Percentiles rank a stretch among this genome's conserved stretches.
Evolutionary conservation across 768 basidiomycete species (phyloP).

Genomic region (Saitozyma sp.): DNA sequence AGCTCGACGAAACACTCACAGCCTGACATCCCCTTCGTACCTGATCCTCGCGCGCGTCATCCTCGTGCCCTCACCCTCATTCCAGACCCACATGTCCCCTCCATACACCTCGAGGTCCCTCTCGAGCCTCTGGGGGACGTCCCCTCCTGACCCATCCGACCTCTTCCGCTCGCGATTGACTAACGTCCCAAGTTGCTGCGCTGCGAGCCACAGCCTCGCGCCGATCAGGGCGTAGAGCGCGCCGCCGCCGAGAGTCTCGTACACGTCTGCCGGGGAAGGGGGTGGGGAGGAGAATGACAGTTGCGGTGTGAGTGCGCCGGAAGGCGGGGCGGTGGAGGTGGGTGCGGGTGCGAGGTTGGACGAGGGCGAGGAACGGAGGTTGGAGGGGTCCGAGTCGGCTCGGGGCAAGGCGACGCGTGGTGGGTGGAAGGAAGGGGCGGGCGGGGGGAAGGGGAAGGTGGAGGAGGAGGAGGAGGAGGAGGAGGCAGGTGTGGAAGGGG

Average conservation of each 20-base stretch:
- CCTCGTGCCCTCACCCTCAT: constrained; percentile 20
- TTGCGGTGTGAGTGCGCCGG: constrained; percentile 18
- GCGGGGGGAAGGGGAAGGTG: neutral
- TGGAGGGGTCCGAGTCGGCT: neutral
- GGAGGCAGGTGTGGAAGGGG: neutral
- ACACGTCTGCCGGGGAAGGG: constrained; percentile 1
- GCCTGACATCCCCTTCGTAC: constrained; percentile 37
- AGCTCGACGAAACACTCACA: constrained; percentile 25
- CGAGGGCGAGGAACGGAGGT: neutral
- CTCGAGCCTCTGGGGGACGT: constrained; percentile 25
- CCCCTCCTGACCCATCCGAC: neutral
- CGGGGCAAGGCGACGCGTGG: no score
- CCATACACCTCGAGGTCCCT: constrained; percentile 20
- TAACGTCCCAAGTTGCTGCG: constrained; percentile 20
- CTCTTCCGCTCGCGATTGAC: constrained; percentile 22
- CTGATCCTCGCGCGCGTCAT: constrained; percentile 38
- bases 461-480: constrained; percentile 4
- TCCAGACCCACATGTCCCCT: constrained; percentile 37
- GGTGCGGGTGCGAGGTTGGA: neutral
- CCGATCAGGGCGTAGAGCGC: constrained; percentile 41
- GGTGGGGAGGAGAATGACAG: neutral
- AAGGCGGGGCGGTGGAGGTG: neutral
- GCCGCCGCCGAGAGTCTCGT: constrained; percentile 39
- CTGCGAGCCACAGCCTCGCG: constrained; percentile 36
- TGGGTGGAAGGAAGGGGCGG: neutral